Percentiles rank a stretch among this genome's conserved stretches.
These are phyloP conservation scores for Trametes gibbosa DNA, from an alignment of 768 basidiomycete species.

Conservation along the genomic window DNA sequence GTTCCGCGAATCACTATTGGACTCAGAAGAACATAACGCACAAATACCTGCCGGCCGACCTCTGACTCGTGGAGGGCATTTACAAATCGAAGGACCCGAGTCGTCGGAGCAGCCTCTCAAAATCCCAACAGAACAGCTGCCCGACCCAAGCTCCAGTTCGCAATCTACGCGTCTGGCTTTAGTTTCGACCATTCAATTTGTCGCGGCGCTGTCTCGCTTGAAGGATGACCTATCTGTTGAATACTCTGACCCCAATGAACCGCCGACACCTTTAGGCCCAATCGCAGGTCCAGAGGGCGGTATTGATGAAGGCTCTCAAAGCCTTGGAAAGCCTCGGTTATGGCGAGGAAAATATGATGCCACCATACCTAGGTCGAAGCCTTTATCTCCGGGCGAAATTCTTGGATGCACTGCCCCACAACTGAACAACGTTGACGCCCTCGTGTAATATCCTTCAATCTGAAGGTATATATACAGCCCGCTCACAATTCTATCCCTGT, in stretches of 20 bases:
- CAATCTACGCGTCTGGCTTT: constrained; percentile 74
- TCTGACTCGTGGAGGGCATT: constrained; percentile 39
- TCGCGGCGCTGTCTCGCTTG: constrained; percentile 84
- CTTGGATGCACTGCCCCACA: constrained; percentile 94
- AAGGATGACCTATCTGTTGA: constrained; percentile 70
- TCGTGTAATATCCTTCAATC: constrained; percentile 66
- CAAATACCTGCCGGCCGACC: constrained; percentile 46
- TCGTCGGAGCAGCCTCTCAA: constrained; percentile 12
- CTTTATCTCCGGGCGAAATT: constrained; percentile 94
- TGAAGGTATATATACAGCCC: neutral
- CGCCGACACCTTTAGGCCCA: constrained; percentile 12
- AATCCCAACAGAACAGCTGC: constrained; percentile 6
- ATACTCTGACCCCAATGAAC: constrained; percentile 22
- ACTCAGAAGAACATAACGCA: constrained; percentile 45
- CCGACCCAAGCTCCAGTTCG: neutral
- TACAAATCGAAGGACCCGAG: constrained; percentile 57
- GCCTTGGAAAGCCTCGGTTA: constrained; percentile 24
- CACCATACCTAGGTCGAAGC: constrained; percentile 82
- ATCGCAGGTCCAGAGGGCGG: constrained; percentile 12
- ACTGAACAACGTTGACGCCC: constrained; percentile 76
- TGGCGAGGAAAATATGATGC: constrained; percentile 71
- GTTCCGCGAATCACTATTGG: constrained; percentile 66
- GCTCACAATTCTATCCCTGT: constrained; percentile 9
- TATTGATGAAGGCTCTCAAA: constrained; percentile 11
- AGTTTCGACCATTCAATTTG: constrained; percentile 98